Base-by-base conservation (phyloP, 371 early-diverging fungal species). In the Mortierella sp. region DNA sequence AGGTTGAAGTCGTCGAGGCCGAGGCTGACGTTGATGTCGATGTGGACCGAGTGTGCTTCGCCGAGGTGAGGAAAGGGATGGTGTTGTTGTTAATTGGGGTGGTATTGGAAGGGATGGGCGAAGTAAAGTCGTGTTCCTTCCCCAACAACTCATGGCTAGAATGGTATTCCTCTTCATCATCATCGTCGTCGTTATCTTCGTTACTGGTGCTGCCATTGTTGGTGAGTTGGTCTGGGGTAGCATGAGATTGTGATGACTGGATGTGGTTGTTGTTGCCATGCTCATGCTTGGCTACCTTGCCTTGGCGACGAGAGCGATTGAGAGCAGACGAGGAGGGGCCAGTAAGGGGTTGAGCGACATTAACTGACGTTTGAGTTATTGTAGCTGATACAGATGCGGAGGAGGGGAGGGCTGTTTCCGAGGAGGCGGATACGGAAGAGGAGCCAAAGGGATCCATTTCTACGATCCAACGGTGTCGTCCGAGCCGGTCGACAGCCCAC, bases 401-500 rank as follows among this genome's bases (percentile, higher is more conserved):
- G 29, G 75, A 21, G n/a, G 63, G 58, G 32, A 60, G 60, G 32
- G 60, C 60, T 32, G 35, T 60, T 60, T 60, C n/a, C 27, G 58
- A 55, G 2, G 74, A 58, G n/a, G 44, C 41, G 11, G 24, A 3
- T 8, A 48, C n/a, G 11, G 74, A 74, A 4, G 63, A 54, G 7
- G 76, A 70, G 24, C 74, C 60, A 35, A 60, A 60, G 32, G 43
- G 85, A 55, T 84, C 85, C 78, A 81, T 81, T 75, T 84, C 85
- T 35, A 84, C 79, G 74, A 81, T 78, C 85, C 85, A 84, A 38
- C 79, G 72, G 70, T 84, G 68, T 35, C 71, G 76, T 32, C 85
- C 85, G 27, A 81, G 77, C 18, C 76, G 75, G 58, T 84, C 85
- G 4, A 81, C 82, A 24, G 81, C 82, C 85, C 85, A 84, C 29